phyloP scores from a whole-genome alignment of 2,329 filamentous ascomycete genomes.

The Fusarium abutilonis region DNA sequence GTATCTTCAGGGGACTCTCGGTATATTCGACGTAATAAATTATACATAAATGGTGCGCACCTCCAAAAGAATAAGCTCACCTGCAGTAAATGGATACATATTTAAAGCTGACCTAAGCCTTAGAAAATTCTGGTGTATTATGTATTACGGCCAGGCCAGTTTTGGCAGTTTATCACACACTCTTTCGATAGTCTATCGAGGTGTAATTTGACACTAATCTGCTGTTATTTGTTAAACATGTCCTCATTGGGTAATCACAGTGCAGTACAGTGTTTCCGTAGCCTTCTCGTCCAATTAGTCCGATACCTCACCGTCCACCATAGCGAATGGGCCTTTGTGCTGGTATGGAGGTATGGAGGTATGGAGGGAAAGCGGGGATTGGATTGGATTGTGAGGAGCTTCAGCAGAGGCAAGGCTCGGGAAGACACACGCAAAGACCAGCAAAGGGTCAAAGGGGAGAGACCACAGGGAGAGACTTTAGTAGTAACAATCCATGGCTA shows the following conservation, averaged over 20 bases:
- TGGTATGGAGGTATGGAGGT: slow-evolving; percentile 19
- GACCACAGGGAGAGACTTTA: slow-evolving; percentile 13
- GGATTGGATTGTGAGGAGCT: slow-evolving; percentile 7
- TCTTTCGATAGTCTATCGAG: background rate
- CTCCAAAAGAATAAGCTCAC: slow-evolving; percentile 35
- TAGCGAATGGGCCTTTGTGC: slow-evolving; percentile 26
- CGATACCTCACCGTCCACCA: slow-evolving; percentile 15
- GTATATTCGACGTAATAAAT: background rate
- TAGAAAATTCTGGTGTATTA: background rate
- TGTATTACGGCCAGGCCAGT: background rate
- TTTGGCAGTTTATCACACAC: slow-evolving; percentile 4
- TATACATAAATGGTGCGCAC: slow-evolving; percentile 27
- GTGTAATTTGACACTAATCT: slow-evolving; percentile 3
- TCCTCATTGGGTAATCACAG: slow-evolving; percentile 12
- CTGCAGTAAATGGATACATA: slow-evolving; percentile 12
- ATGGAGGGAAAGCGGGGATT: slow-evolving; percentile 21
- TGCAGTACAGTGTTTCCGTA: slow-evolving; percentile 28
- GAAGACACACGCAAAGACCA: slow-evolving; percentile 14
- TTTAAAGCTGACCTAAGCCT: slow-evolving; percentile 30
- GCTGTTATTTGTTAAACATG: background rate
- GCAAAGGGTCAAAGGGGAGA: slow-evolving; percentile 24
- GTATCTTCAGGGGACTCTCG: slow-evolving; percentile 2
- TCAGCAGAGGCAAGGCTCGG: slow-evolving; percentile 18
- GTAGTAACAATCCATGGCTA: background rate
- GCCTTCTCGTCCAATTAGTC: slow-evolving; percentile 8